phyloP scores from a whole-genome alignment of 129 eudicot species.

The Calendula officinalis region DNA sequence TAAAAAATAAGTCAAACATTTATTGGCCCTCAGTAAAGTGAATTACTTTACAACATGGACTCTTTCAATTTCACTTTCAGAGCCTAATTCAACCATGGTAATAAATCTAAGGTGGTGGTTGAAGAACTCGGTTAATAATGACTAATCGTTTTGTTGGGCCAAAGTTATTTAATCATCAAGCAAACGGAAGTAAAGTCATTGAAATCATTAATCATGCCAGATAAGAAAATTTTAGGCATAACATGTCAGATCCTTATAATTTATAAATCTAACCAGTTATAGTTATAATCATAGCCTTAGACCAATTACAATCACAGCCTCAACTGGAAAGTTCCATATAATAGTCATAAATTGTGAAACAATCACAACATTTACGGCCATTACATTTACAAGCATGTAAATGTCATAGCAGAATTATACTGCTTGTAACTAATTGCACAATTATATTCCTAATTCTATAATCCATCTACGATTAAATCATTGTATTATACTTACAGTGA shows the following conservation, averaged over 20 bases:
- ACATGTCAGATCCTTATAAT: slow-evolving; percentile 17
- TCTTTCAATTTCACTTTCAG: not conserved
- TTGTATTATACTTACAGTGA: slow-evolving; percentile 63
- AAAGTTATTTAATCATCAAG: not conserved
- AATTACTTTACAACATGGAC: no score
- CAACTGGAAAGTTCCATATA: not conserved
- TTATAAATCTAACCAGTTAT: slow-evolving; percentile 8
- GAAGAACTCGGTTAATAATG: slow-evolving; percentile 3
- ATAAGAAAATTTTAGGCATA: not conserved
- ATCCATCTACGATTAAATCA: no score
- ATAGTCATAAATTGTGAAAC: not conserved
- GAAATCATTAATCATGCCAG: no score
- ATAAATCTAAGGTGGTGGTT: not conserved
- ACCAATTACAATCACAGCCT: slow-evolving; percentile 16
- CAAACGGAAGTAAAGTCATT: no score
- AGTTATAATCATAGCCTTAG: not conserved
- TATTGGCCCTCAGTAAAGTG: not conserved
- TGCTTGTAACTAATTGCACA: no score
- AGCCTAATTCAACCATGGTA: slow-evolving; percentile 13
- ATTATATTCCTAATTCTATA: no score
- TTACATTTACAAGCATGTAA: slow-evolving; percentile 2
- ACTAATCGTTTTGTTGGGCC: not conserved
- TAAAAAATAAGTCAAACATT: not conserved
- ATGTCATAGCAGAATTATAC: not conserved
- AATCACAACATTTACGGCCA: not conserved